Evolutionary conservation across 2,329 filamentous ascomycete genomes (phyloP).

Genomic region (Ceratocystis colombiana): DNA sequence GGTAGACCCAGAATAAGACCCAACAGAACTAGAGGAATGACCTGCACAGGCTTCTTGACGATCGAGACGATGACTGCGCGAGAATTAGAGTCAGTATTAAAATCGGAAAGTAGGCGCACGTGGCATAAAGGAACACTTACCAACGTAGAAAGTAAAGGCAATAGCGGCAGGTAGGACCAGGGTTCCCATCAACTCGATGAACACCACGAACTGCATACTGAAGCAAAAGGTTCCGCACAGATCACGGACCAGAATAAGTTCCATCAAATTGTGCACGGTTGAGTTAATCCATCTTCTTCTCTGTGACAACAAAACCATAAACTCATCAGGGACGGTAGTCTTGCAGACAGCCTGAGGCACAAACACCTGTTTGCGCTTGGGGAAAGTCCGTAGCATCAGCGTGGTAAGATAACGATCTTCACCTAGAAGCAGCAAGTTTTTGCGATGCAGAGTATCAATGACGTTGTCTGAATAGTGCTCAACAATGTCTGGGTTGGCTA

Average conservation of each 20-base stretch:
- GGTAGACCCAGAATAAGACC: slow-evolving; percentile 88
- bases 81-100: slow-evolving; percentile 19
- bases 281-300: slow-evolving; percentile 98
- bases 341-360: slow-evolving; percentile 98
- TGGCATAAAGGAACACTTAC: slow-evolving; percentile 43
- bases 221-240: slow-evolving; percentile 99
- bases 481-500: slow-evolving; percentile 95
- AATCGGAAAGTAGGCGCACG: background rate
- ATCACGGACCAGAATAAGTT: slow-evolving; percentile 87
- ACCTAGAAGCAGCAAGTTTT: slow-evolving; percentile 82
- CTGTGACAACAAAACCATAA: slow-evolving; percentile 86
- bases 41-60: slow-evolving; percentile 61
- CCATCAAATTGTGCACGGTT: slow-evolving; percentile 97
- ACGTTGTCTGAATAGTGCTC: slow-evolving; percentile 99
- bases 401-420: slow-evolving; percentile 95
- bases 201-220: slow-evolving; percentile 98
- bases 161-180: slow-evolving; percentile 93
- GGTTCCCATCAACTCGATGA: slow-evolving; percentile 88
- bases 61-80: slow-evolving; percentile 71
- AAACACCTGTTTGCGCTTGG: slow-evolving; percentile 97
- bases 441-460: slow-evolving; percentile 95
- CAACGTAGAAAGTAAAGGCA: slow-evolving; percentile 90
- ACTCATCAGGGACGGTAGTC: slow-evolving; percentile 87
- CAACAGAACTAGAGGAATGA: slow-evolving; percentile 83
- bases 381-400: slow-evolving; percentile 96